Evolutionary conservation across 1,139 yeast species (phyloP).

Genomic region (Suhomyces choctaworum): DNA sequence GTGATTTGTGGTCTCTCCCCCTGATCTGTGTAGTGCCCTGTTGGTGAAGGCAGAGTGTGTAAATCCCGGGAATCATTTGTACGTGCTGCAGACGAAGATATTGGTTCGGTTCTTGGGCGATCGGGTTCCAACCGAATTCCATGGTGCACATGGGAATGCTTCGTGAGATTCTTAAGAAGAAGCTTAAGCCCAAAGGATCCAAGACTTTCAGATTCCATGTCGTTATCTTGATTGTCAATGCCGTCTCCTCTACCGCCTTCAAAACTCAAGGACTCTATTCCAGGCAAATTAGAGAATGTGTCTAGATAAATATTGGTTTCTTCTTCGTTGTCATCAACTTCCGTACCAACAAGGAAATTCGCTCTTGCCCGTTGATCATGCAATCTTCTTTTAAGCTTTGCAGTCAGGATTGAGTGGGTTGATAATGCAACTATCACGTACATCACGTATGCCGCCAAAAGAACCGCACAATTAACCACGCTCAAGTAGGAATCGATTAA

Average conservation of each 20-base stretch:
- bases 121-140: constrained; percentile 3
- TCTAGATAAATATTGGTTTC: constrained; percentile 25
- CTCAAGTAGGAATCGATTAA: constrained; percentile 48
- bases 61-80: neutral
- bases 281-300: constrained; percentile 29
- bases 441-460: constrained; percentile 50
- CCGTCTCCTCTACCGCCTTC: constrained; percentile 27
- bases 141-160: constrained; percentile 23
- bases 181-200: constrained; percentile 39
- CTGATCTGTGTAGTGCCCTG: neutral
- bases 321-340: neutral
- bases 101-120: constrained; percentile 4
- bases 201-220: constrained; percentile 14
- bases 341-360: constrained; percentile 15
- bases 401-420: constrained; percentile 29
- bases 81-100: neutral
- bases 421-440: constrained; percentile 53
- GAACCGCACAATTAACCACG: constrained; percentile 43
- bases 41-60: neutral
- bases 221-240: constrained; percentile 16
- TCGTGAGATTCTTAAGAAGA: constrained; percentile 35
- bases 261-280: constrained; percentile 31
- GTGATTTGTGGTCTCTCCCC: neutral
- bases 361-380: constrained; percentile 34
- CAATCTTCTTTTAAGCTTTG: constrained; percentile 20